Base-by-base conservation (phyloP, 192 early-diverging fungal species). In the Coemansia sp. region DNA sequence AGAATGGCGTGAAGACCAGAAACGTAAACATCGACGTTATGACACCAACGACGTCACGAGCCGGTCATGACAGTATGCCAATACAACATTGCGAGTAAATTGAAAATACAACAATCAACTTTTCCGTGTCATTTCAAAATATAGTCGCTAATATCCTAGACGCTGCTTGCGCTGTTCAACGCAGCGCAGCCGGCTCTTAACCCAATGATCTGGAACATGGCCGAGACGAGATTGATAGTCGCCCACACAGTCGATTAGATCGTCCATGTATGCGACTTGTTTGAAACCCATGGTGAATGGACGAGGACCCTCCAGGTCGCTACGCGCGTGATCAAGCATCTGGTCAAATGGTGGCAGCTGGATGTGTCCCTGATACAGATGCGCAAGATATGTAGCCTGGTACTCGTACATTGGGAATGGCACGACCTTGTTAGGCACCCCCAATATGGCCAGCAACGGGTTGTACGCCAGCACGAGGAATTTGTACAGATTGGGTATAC, bases 321-420 rank as follows among this genome's bases (percentile, higher is more conserved):
- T 7, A 10, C 70, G 60, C 51, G 76, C 72, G 65, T 67, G 54
- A 1, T 60, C 14, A 18, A 63, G 26, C 80, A 81, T 84, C 31
- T 66, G 36, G 8, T 44, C 52, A 4, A 37, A 28, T 7, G 42
- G 20, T 2, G 80, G 83, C 14, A 84, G 20, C 2, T 15, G 10
- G 1, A 71, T 46, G 7, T 58, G 36, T 8, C 71, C 78, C 15
- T 61, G 69, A 55, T 71, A 77, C 23, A 73, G 59, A 10, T 78
- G 74, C 0, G 82, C 80, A 6, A 84, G 51, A 20, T 76, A 74
- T 42, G 68, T 58, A 5, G 82, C 71, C 71, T 89, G 88, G 7
- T 77, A 63, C 73, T 87, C 85, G 53, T 75, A 83, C 0, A 90
- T 53, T 4, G 86, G 86, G 34, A 90, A 83, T 49, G 88, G 87